A percentile compares a stretch with the other conserved stretches of the same genome.
Evolutionary conservation across 306 rosid species (phyloP).

Genomic region (Vigna nakashimae): DNA sequence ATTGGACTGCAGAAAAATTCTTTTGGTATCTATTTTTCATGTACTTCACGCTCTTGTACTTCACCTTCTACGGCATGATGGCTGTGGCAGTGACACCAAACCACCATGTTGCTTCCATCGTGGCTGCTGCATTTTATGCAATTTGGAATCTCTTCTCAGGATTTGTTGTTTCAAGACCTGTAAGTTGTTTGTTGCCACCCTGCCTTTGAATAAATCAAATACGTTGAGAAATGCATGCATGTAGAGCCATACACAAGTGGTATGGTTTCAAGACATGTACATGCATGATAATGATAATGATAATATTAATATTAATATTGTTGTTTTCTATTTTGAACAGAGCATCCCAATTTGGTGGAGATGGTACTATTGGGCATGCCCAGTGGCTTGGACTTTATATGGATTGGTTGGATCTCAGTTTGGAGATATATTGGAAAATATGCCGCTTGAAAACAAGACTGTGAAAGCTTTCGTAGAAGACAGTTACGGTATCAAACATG

Average conservation of each 20-base stretch:
- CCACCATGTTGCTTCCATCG: constrained; percentile 64
- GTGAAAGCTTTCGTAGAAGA: constrained; percentile 41
- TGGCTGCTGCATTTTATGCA: constrained; percentile 62
- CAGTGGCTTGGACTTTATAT: constrained; percentile 76
- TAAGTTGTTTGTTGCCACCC: constrained; percentile 42
- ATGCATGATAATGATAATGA: too few species aligned
- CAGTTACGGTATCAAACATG: constrained; percentile 55
- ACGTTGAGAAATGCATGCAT: not conserved
- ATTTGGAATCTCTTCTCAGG: constrained; percentile 73
- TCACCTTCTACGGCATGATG: constrained; percentile 76
- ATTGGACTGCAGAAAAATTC: constrained; percentile 64
- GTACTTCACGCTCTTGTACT: constrained; percentile 68
- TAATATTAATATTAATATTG: too few species aligned
- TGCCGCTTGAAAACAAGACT: not conserved
- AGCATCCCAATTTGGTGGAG: constrained; percentile 75
- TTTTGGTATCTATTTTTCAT: constrained; percentile 67
- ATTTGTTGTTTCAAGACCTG: constrained; percentile 60
- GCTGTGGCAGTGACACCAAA: constrained; percentile 65
- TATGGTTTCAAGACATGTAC: too few species aligned
- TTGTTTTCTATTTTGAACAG: constrained; percentile 14
- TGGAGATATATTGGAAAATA: constrained; percentile 40
- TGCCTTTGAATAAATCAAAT: not conserved
- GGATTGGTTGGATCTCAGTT: constrained; percentile 78
- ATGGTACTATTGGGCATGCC: constrained; percentile 85
- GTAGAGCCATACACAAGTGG: too few species aligned